A percentile compares a stretch with the other conserved stretches of the same genome.
phyloP scores from a whole-genome alignment of 2,329 filamentous ascomycete species.

The Colletotrichum truncatum region DNA sequence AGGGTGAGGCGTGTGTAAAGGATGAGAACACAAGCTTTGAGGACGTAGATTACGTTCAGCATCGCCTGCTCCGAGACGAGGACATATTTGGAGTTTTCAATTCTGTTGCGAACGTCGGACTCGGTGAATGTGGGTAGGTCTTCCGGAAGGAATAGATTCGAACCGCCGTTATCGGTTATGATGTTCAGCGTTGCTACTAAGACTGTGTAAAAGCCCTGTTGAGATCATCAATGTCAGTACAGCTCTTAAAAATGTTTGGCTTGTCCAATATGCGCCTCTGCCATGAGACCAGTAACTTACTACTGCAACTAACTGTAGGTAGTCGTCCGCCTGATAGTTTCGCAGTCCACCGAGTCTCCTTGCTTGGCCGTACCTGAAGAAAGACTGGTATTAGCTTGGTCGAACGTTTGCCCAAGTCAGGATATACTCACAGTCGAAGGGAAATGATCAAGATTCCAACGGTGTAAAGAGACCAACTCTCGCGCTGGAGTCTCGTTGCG shows the following conservation, averaged over 20 bases:
- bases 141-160: slow-evolving; percentile 49
- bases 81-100: slow-evolving; percentile 53
- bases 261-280: too few relatives aligned
- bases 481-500: background rate
- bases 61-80: slow-evolving; percentile 53
- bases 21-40: slow-evolving; percentile 54
- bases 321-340: slow-evolving; percentile 15
- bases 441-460: slow-evolving; percentile 6
- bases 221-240: background rate
- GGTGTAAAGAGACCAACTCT: slow-evolving; percentile 16
- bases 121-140: slow-evolving; percentile 36
- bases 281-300: background rate
- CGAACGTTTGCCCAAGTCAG: too few relatives aligned
- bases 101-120: slow-evolving; percentile 48
- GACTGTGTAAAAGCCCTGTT: slow-evolving; percentile 11
- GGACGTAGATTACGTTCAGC: slow-evolving; percentile 39
- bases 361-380: slow-evolving; percentile 12
- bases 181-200: slow-evolving; percentile 6
- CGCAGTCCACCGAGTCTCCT: background rate
- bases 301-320: slow-evolving; percentile 22
- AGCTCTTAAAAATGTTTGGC: background rate
- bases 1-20: slow-evolving; percentile 52
- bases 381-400: background rate
- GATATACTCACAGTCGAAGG: slow-evolving; percentile 2
- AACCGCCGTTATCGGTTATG: slow-evolving; percentile 15